A percentile compares a stretch with the other conserved stretches of the same genome.
These are phyloP conservation scores for Ceratobasidium sp. DNA, from an alignment of 1,284 basidiomycete genomes.

Conservation along the genomic window DNA sequence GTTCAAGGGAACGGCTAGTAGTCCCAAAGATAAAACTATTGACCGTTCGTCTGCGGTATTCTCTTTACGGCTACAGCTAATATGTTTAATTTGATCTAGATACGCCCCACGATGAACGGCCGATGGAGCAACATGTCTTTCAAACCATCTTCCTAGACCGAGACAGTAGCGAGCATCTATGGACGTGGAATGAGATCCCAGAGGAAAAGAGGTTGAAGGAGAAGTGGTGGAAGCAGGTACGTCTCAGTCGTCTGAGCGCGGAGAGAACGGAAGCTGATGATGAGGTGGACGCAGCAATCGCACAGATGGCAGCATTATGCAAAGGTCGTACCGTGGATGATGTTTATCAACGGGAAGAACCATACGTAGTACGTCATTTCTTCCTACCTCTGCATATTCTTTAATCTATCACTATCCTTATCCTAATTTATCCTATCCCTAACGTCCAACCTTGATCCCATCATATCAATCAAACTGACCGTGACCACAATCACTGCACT, in stretches of 20 bases:
- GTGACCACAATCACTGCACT: too few relatives aligned
- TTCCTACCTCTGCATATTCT: not conserved
- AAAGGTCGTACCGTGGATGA: slow-evolving; percentile 71
- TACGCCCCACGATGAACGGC: slow-evolving; percentile 39
- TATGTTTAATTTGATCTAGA: slow-evolving; percentile 2
- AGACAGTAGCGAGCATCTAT: slow-evolving; percentile 63
- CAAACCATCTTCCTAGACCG: slow-evolving; percentile 75
- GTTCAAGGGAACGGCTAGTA: slow-evolving; percentile 54
- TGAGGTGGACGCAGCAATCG: slow-evolving; percentile 15
- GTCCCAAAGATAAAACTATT: slow-evolving; percentile 46
- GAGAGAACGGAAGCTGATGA: not conserved
- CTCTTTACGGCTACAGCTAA: not conserved
- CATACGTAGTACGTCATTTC: slow-evolving; percentile 49
- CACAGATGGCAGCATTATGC: slow-evolving; percentile 62
- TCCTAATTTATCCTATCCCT: not conserved
- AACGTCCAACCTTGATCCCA: slow-evolving; percentile 21
- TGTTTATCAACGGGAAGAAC: slow-evolving; percentile 69
- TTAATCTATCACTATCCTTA: not conserved
- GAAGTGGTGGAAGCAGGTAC: slow-evolving; percentile 53
- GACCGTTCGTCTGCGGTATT: not conserved
- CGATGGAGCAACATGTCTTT: slow-evolving; percentile 67
- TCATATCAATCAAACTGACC: slow-evolving; percentile 34
- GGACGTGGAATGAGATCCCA: slow-evolving; percentile 60
- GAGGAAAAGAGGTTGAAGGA: slow-evolving; percentile 47
- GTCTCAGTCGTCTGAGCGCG: slow-evolving; percentile 3